Percentiles rank a stretch among this genome's conserved stretches.
Evolutionary conservation across 306 rosid species (phyloP).

Genomic region (Adenanthera pavonina): DNA sequence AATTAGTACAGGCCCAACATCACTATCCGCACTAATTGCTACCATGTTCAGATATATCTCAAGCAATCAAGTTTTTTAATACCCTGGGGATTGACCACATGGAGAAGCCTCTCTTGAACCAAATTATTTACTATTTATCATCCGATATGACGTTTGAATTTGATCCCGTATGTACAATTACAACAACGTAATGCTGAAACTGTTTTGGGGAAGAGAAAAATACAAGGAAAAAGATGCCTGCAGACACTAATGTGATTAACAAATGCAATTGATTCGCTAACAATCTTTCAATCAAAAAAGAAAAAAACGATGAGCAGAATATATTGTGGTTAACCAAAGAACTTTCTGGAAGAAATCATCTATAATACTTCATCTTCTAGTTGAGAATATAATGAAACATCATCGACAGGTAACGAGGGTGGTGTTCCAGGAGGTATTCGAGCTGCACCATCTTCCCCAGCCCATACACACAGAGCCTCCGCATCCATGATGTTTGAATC

Average conservation of each 20-base stretch:
- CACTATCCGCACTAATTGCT: too few species aligned
- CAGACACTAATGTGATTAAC: background rate
- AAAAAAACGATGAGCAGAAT: conserved; percentile 22
- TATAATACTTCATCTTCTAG: conserved; percentile 70
- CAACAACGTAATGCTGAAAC: background rate
- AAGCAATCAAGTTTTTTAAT: background rate
- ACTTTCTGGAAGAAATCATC: conserved; percentile 15
- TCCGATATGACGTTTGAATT: background rate
- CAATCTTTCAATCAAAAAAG: conserved; percentile 23
- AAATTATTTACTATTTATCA: background rate
- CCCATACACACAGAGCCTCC: conserved; percentile 87
- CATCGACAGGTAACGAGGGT: conserved; percentile 84
- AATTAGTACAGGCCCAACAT: background rate
- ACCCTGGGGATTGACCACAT: too few species aligned
- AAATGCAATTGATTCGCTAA: conserved; percentile 31
- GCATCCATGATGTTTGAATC: conserved; percentile 85
- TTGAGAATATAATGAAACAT: conserved; percentile 62
- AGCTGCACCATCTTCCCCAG: conserved; percentile 93
- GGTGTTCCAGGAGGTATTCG: conserved; percentile 99
- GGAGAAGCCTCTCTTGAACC: background rate
- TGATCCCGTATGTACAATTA: background rate
- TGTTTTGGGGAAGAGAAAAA: background rate
- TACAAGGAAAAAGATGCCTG: background rate
- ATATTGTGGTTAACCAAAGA: conserved; percentile 18
- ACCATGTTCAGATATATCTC: background rate